phyloP scores from a whole-genome alignment of 129 eudicot species.

The Flaveria brownii region DNA sequence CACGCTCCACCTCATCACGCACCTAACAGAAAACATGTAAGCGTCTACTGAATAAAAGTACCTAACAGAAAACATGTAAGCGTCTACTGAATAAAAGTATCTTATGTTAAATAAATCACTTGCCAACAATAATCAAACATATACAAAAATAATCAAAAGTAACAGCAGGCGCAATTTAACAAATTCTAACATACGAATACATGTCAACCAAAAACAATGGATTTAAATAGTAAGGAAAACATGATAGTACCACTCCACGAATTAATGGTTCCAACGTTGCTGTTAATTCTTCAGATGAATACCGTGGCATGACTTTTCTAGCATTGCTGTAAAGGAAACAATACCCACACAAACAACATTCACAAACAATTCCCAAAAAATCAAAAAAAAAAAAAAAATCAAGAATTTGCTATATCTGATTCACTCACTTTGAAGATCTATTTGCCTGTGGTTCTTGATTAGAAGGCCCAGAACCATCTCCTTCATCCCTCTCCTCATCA shows the following conservation, averaged over 20 bases:
- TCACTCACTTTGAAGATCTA: constrained; percentile 47
- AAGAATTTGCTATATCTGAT: background rate
- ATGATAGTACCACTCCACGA: constrained; percentile 50
- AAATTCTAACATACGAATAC: background rate
- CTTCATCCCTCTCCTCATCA: constrained; percentile 29
- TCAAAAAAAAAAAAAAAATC: background rate
- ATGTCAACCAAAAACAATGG: background rate
- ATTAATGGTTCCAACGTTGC: constrained; percentile 56
- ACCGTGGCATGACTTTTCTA: constrained; percentile 37
- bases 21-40: constrained; percentile 48
- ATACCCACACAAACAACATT: constrained; percentile 22
- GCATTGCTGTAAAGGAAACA: constrained; percentile 39
- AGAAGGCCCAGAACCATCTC: constrained; percentile 43
- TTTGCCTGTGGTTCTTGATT: constrained; percentile 35
- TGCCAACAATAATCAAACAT: background rate
- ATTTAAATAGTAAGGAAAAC: constrained; percentile 14
- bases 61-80: constrained; percentile 44
- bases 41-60: background rate
- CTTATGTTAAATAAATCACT: background rate
- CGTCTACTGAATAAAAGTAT: background rate
- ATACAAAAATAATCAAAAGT: constrained; percentile 12
- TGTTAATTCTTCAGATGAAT: constrained; percentile 39
- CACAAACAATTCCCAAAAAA: background rate
- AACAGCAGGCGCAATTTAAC: background rate
- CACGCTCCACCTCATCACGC: constrained; percentile 53